Base-by-base conservation (phyloP, 2,329 filamentous ascomycete genomes). In the Hypoxylon rubiginosum region DNA sequence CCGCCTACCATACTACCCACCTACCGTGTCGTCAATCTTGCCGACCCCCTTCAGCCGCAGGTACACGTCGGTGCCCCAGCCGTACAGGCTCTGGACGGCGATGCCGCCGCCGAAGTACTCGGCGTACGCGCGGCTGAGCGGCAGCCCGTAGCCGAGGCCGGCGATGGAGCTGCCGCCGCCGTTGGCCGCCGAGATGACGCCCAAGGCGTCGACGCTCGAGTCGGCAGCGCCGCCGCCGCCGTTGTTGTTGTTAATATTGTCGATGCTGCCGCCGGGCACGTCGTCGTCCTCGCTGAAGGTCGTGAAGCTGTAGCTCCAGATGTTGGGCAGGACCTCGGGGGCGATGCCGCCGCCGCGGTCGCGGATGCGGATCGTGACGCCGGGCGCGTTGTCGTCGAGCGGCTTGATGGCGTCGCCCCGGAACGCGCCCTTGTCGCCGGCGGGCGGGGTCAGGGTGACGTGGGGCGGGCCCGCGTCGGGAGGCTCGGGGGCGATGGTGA, bases 21-120 rank as follows among this genome's bases (percentile, higher is more conserved):
- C 41, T 9, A 66, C 54, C 52, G 56, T 46, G 49, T 68, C 64
- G 17, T 67, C 66, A 53, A 88, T 84, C 69, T 83, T 86, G 9
- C 86, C 88, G 7, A 90, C 86, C 2, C 88, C 88, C 76, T 90
- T 89, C 45, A 92, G 77, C 52, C 87, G 81, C 50, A 92, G 76
- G 73, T 91, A 92, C 1, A 92, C 90, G 74, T 92, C 89, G 5
- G 88, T 89, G 3, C 88, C 96, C 96, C 96, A 99, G 3, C 96
- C 95, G 83, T 93, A 96, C 50, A 98, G 80, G 77, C 93, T 97
- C 84, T 99, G 95, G n/a, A 99, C 90, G 4, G 90, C 90, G 63
- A 99, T 96, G 2, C 94, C 94, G 0, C 96, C 96, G 1, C 96
- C 96, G 83, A 99, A 99, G 75, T 98, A 99, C 82, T 99, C 95